Evolutionary conservation across 2,329 filamentous ascomycete genomes (phyloP).

Genomic region (Phialophora expanda): DNA sequence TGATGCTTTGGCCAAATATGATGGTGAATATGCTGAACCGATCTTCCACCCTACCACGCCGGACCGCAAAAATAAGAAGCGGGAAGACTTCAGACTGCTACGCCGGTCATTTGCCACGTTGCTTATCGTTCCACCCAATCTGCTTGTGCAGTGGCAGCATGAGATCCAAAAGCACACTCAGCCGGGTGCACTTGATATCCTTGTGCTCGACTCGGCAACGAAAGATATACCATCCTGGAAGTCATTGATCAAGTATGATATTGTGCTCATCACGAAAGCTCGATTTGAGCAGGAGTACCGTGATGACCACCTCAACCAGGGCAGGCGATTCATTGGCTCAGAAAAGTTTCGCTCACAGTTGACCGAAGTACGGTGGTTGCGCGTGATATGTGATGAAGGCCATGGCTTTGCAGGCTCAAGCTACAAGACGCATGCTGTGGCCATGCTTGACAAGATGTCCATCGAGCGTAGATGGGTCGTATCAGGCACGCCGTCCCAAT

Average conservation of each 20-base stretch:
- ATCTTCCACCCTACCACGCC: conserved; percentile 47
- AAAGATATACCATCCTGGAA: conserved; percentile 62
- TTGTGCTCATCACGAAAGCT: conserved; percentile 76
- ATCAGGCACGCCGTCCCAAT: conserved; percentile 85
- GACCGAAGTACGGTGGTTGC: conserved; percentile 77
- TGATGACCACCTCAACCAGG: conserved; percentile 57
- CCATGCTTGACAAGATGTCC: conserved; percentile 59
- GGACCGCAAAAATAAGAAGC: conserved; percentile 45
- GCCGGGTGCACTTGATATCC: conserved; percentile 62
- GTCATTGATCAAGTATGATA: conserved; percentile 70
- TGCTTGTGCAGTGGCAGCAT: conserved; percentile 80
- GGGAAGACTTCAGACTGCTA: conserved; percentile 49
- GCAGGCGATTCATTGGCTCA: conserved; percentile 52
- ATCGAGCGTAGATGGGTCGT: conserved; percentile 84
- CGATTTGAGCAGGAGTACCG: conserved; percentile 73
- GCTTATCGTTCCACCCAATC: conserved; percentile 80
- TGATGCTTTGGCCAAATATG: conserved; percentile 62
- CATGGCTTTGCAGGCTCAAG: conserved; percentile 76
- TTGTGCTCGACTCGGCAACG: conserved; percentile 63
- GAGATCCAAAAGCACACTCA: conserved; percentile 80
- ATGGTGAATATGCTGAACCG: conserved; percentile 64
- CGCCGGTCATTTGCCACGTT: conserved; percentile 72
- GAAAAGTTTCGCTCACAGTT: conserved; percentile 65
- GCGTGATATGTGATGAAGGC: conserved; percentile 90
- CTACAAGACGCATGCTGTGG: conserved; percentile 63